Conservation (phyloP, 1,139 yeast genomes). For the Geotrichum klebahnii region DNA sequence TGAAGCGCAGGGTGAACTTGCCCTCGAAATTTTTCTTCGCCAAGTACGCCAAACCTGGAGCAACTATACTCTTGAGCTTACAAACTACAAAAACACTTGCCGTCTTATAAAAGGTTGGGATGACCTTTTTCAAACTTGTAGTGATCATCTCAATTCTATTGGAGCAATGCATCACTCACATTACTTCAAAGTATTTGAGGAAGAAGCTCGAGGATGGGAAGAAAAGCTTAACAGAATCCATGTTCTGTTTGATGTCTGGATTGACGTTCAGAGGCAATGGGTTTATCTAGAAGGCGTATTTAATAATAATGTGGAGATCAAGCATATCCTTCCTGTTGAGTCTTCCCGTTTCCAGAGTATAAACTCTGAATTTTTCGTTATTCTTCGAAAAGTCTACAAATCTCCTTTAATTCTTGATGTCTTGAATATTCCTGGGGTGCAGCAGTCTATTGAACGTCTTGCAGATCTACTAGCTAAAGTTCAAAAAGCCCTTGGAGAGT, state of each 20-base stretch:
- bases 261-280: conserved; percentile 88
- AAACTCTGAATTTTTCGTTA: conserved; percentile 55
- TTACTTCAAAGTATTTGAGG: conserved; percentile 58
- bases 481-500: conserved; percentile 67
- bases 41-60: conserved; percentile 45
- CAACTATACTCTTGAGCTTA: conserved; percentile 49
- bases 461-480: conserved; percentile 56
- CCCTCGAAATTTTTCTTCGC: conserved; percentile 54
- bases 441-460: conserved; percentile 48
- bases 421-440: conserved; percentile 51
- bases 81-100: conserved; percentile 52
- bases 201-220: conserved; percentile 55
- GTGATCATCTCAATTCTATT: conserved; percentile 59
- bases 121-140: conserved; percentile 53
- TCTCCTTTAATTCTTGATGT: conserved; percentile 57
- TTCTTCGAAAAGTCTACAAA: conserved; percentile 52
- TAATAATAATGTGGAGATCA: conserved; percentile 52
- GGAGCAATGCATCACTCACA: conserved; percentile 71
- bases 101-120: conserved; percentile 70
- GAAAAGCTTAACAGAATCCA: conserved; percentile 51
- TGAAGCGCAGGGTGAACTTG: conserved; percentile 70
- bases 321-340: conserved; percentile 64
- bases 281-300: conserved; percentile 79
- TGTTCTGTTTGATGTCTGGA: conserved; percentile 63
- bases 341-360: conserved; percentile 61